Base-by-base conservation (phyloP, 495 filamentous ascomycete species). In the Tuber magnatum region DNA sequence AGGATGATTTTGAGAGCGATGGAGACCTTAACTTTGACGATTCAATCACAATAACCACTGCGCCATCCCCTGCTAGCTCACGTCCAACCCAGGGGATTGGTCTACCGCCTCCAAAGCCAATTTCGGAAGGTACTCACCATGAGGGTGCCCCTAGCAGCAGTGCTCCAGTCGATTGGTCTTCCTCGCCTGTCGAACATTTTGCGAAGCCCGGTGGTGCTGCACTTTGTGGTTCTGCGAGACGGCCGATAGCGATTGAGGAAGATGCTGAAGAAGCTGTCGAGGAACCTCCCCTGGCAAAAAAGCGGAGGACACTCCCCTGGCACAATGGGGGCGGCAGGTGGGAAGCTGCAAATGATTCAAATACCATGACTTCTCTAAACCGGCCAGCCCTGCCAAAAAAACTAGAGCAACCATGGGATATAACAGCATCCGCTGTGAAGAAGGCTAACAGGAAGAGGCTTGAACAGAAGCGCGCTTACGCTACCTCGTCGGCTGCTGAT, bases 371-470 rank as follows among this genome's bases (percentile, higher is more conserved):
- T 38, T 42, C 78, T 80, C 20, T 83, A 77, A 74, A 85, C 71
- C 71, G 73, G 14, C 77, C 84, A 0, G 56, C 56, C 16, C 28
- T 7, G 5, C 87, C 87, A 42, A 77, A 84, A 28, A 85, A 84
- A 74, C 73, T 69, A 1, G 68, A 77, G 6, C 76, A 83, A 35
- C 86, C 87, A 4, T 99, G 95, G 95, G 91, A 97, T 79, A 90
- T 90, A 48, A 93, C 91, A 16, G 91, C 88, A 7, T 94, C 91
- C 77, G 91, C 92, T 3, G 84, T 97, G 51, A 94, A 94, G 80
- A 92, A 93, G 70, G 90, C 92, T 73, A 93, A 91, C 82, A 88
- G 90, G 78, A 85, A 94, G 56, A 91, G 89, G 73, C 85, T 88
- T 68, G 87, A 86, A 56, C 91, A 93, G 84, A 89, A 86, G 71